Conservation (phyloP, 176 grass and related monocot genomes). For the Cenchrus purpureus region DNA sequence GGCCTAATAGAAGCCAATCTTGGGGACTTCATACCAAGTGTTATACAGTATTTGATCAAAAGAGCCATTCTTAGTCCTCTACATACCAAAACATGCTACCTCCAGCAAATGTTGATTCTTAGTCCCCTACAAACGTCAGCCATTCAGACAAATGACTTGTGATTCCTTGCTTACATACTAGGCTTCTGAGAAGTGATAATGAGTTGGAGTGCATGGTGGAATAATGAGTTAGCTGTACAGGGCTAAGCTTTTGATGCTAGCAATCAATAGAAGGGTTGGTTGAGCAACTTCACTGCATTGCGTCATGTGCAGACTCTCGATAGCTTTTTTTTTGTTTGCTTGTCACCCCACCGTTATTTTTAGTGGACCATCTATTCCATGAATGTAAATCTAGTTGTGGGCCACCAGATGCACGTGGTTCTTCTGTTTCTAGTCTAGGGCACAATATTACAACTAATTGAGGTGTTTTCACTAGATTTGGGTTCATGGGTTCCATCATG, state of each 20-base stretch:
- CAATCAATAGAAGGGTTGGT: neutral
- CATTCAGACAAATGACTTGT: neutral
- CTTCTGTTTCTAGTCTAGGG: slow-evolving; percentile 15
- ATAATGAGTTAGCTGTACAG: neutral
- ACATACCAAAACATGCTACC: neutral
- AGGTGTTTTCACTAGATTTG: neutral
- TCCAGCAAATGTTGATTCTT: neutral
- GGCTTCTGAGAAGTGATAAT: neutral
- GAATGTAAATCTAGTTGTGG: neutral
- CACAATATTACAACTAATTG: neutral
- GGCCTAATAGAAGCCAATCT: neutral
- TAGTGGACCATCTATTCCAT: neutral
- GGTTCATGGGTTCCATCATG: neutral
- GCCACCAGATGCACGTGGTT: neutral
- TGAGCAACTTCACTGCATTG: neutral
- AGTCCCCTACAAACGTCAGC: neutral
- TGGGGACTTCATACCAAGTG: neutral
- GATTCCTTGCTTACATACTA: neutral
- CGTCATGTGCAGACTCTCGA: neutral
- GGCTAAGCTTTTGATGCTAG: neutral
- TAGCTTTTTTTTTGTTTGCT: neutral
- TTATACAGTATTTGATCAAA: neutral
- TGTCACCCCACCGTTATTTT: neutral
- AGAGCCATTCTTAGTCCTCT: neutral
- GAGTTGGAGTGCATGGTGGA: neutral